These are phyloP conservation scores for Aquilaria sinensis DNA, from an alignment of 345 rosid genomes.

Conservation along the genomic window DNA sequence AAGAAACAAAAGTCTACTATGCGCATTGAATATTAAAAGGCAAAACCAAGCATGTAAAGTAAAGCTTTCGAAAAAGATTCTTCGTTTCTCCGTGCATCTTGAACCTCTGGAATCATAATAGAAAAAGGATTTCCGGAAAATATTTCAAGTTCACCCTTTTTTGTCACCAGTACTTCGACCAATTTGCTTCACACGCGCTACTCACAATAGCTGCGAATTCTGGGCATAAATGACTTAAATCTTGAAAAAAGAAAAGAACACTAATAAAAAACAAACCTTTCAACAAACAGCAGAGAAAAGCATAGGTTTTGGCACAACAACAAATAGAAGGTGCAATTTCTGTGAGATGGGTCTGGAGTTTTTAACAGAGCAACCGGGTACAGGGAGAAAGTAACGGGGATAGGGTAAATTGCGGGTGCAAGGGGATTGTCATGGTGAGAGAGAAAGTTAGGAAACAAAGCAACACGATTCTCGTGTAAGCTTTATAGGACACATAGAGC, in stretches of 20 bases:
- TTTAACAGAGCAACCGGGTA: slow-evolving; percentile 15
- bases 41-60: background rate
- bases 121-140: background rate
- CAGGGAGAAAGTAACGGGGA: slow-evolving; percentile 11
- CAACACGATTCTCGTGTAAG: slow-evolving; percentile 57
- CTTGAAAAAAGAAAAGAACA: slow-evolving; percentile 12
- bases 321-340: background rate
- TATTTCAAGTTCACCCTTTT: too few species aligned
- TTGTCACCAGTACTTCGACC: background rate
- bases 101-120: background rate
- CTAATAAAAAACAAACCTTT: slow-evolving; percentile 13
- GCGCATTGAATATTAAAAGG: slow-evolving; percentile 14
- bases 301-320: slow-evolving; percentile 1
- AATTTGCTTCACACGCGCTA: background rate
- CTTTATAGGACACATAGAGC: slow-evolving; percentile 38
- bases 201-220: background rate
- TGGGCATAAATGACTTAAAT: slow-evolving; percentile 14
- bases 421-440: slow-evolving; percentile 15
- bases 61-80: background rate
- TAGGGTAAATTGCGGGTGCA: slow-evolving; percentile 8
- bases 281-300: background rate
- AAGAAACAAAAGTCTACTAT: slow-evolving; percentile 25
- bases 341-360: slow-evolving; percentile 19
- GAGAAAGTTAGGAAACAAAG: slow-evolving; percentile 19
- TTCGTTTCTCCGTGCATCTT: slow-evolving; percentile 1